A percentile compares a stretch with the other conserved stretches of the same genome.
phyloP scores from a whole-genome alignment of 768 basidiomycete species.

The Pleurotus pulmonarius region DNA sequence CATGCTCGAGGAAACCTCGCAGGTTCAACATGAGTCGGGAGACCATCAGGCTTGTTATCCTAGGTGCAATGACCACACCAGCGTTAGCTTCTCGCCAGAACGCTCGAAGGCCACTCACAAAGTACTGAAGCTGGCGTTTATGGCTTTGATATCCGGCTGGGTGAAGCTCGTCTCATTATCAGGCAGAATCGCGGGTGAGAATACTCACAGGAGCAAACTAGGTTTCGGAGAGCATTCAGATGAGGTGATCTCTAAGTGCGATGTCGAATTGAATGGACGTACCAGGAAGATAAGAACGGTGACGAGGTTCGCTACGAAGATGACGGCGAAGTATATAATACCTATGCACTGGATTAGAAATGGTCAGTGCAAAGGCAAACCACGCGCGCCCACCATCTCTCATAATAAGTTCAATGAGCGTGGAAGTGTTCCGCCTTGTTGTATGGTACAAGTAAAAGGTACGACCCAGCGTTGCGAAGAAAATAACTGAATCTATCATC shows the following conservation, averaged over 20 bases:
- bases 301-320: constrained; percentile 27
- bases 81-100: no score
- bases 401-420: constrained; percentile 25
- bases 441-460: constrained; percentile 20
- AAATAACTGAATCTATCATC: constrained; percentile 24
- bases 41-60: constrained; percentile 30
- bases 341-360: constrained; percentile 15
- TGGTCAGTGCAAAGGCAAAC: background rate
- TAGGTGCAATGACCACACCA: no score
- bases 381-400: constrained; percentile 25
- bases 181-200: no score
- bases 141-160: constrained; percentile 30
- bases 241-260: no score
- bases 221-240: no score
- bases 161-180: no score
- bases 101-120: constrained; percentile 17
- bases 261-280: constrained; percentile 1
- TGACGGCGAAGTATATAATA: constrained; percentile 29
- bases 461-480: constrained; percentile 26
- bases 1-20: constrained; percentile 8
- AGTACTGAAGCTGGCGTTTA: constrained; percentile 35
- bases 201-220: no score
- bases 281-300: constrained; percentile 30
- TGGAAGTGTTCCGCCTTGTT: constrained; percentile 10
- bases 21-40: constrained; percentile 34